These are phyloP conservation scores for Clavispora phyllophila DNA, from an alignment of 805 yeast species.

Conservation along the genomic window DNA sequence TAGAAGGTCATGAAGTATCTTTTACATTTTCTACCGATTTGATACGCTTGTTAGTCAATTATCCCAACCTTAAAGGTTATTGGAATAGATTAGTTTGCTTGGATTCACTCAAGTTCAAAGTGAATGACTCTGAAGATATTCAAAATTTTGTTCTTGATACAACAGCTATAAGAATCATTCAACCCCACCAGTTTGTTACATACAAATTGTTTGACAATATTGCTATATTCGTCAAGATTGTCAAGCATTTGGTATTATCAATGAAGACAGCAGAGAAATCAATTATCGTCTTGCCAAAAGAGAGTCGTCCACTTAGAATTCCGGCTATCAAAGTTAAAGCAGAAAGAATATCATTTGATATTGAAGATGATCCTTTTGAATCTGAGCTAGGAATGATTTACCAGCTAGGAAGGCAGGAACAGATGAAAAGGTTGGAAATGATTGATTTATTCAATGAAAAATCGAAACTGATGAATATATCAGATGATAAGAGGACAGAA, in stretches of 20 bases:
- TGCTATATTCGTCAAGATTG: constrained; percentile 28
- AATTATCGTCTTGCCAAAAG: constrained; percentile 25
- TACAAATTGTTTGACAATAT: constrained; percentile 36
- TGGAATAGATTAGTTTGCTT: constrained; percentile 14
- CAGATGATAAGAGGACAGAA: constrained; percentile 3
- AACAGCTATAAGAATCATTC: constrained; percentile 25
- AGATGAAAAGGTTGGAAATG: constrained; percentile 32
- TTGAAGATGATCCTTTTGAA: constrained; percentile 45
- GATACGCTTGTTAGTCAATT: constrained; percentile 8
- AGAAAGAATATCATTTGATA: constrained; percentile 22
- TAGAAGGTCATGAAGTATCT: neutral
- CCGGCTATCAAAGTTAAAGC: constrained; percentile 28
- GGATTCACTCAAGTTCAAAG: constrained; percentile 5
- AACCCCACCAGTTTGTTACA: constrained; percentile 35
- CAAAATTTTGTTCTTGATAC: constrained; percentile 13
- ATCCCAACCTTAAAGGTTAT: constrained; percentile 5
- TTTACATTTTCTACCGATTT: constrained; percentile 3
- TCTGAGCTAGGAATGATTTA: constrained; percentile 35
- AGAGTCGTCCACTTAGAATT: constrained; percentile 21
- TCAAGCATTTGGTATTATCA: constrained; percentile 29
- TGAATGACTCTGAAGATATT: constrained; percentile 4
- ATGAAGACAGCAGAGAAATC: constrained; percentile 16
- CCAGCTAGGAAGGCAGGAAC: constrained; percentile 38
- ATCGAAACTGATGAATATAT: neutral
- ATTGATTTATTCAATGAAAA: constrained; percentile 19